phyloP scores from a whole-genome alignment of 139 green algal species.

The Picochlorum sp. region DNA sequence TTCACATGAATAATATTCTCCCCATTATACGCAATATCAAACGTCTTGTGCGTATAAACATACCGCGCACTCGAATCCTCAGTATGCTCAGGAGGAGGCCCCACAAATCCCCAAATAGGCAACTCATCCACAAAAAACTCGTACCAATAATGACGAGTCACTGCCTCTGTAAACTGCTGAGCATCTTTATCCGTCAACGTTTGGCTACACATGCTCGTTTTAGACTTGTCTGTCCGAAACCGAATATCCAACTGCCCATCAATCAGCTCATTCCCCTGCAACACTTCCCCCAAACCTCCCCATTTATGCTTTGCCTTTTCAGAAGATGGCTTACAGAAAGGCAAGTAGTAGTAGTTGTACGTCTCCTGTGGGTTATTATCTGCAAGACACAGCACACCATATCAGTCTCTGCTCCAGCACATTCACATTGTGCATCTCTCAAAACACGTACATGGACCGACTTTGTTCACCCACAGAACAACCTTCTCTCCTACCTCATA shows the following conservation, averaged over 20 bases:
- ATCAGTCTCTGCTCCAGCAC: constrained; percentile 14
- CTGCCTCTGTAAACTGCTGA: constrained; percentile 62
- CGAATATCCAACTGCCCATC: constrained; percentile 79
- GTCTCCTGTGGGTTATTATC: constrained; percentile 97
- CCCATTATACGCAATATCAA: constrained; percentile 90
- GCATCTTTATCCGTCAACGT: constrained; percentile 45
- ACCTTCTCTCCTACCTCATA: constrained; percentile 62
- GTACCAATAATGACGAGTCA: constrained; percentile 80
- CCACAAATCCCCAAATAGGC: constrained; percentile 91
- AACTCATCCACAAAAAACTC: constrained; percentile 93
- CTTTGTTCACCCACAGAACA: constrained; percentile 93
- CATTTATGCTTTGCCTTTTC: constrained; percentile 71
- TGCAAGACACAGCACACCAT: constrained; percentile 1
- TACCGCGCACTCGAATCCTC: constrained; percentile 47
- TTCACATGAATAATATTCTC: constrained; percentile 95
- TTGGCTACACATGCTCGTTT: constrained; percentile 63
- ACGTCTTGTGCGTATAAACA: constrained; percentile 89
- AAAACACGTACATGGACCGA: constrained; percentile 30
- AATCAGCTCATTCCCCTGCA: constrained; percentile 95
- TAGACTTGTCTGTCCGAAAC: constrained; percentile 65
- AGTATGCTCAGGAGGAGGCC: constrained; percentile 28
- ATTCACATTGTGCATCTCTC: too few species aligned
- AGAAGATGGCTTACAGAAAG: constrained; percentile 72
- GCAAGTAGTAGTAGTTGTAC: constrained; percentile 95
- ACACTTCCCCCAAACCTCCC: constrained; percentile 89